Evolutionary conservation across 2,329 filamentous ascomycete species (phyloP).

Genomic region (Penicillium janthinellum): DNA sequence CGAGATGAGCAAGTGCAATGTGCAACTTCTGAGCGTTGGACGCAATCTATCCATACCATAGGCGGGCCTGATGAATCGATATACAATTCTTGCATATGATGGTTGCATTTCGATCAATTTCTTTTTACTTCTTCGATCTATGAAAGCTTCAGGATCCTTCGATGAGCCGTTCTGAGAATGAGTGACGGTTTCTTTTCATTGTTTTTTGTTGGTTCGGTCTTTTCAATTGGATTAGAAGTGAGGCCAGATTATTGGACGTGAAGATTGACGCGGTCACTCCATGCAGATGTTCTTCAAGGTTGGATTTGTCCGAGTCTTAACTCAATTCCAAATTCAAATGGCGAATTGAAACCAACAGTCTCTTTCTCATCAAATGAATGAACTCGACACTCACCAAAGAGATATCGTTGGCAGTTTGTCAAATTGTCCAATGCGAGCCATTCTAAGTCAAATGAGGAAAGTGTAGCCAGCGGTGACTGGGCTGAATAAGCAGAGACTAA

Average conservation of each 20-base stretch:
- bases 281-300: too few relatives aligned
- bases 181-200: neutral
- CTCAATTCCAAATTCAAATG: neutral
- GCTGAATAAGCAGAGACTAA: conserved; percentile 4
- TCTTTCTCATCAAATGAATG: too few relatives aligned
- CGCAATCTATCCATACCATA: neutral
- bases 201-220: too few relatives aligned
- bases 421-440: neutral
- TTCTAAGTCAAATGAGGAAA: conserved; percentile 2
- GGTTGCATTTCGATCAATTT: neutral
- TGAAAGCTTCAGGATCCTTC: neutral
- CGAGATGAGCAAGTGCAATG: neutral
- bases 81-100: neutral
- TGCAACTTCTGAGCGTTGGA: conserved; percentile 4
- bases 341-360: neutral
- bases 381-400: too few relatives aligned
- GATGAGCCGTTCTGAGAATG: neutral
- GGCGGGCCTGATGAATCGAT: conserved; percentile 1
- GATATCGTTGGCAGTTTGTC: neutral
- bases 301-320: neutral
- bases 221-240: too few relatives aligned
- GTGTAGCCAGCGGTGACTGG: neutral
- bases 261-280: too few relatives aligned
- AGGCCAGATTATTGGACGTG: too few relatives aligned
- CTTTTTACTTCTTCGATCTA: neutral